Percentiles rank a stretch among this genome's conserved stretches.
Evolutionary conservation across 495 filamentous ascomycete genomes (phyloP).

Genomic region (Oidiodendron maius): DNA sequence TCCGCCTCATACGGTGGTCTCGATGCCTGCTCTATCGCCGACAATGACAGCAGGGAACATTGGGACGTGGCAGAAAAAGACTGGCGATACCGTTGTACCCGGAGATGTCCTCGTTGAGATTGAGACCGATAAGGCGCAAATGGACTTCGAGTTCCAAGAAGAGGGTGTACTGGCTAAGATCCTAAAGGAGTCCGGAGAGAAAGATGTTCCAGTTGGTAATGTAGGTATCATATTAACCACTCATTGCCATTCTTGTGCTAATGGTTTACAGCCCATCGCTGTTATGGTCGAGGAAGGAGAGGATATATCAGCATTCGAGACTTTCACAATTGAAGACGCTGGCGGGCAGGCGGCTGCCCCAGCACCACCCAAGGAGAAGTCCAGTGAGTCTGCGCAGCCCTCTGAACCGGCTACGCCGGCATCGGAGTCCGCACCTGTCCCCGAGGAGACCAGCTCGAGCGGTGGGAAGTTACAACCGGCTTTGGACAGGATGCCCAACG

Average conservation of each 20-base stretch:
- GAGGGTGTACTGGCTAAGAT: conserved; percentile 95
- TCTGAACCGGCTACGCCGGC: conserved; percentile 52
- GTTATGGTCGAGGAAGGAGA: conserved; percentile 86
- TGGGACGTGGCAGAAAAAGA: conserved; percentile 96
- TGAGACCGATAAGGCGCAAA: conserved; percentile 99
- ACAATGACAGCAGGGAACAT: conserved; percentile 98
- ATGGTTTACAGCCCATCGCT: conserved; percentile 76
- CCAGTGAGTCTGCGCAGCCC: conserved; percentile 36
- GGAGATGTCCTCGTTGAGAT: conserved; percentile 99
- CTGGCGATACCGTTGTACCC: conserved; percentile 78
- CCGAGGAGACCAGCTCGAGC: conserved; percentile 66
- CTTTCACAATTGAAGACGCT: conserved; percentile 83
- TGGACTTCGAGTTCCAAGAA: conserved; percentile 99
- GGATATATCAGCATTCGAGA: conserved; percentile 81
- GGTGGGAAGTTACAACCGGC: conserved; percentile 75
- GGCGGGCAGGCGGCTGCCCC: conserved; percentile 70
- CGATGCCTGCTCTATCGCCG: conserved; percentile 96
- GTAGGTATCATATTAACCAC: conserved; percentile 52
- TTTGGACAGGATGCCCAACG: conserved; percentile 71
- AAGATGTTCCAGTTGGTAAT: conserved; percentile 91
- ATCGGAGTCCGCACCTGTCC: conserved; percentile 50
- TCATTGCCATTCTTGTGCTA: conserved; percentile 21
- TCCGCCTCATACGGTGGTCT: conserved; percentile 89
- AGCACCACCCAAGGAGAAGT: conserved; percentile 59
- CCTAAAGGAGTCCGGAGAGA: conserved; percentile 86